Base-by-base conservation (phyloP, 1,139 yeast species). In the Pichia sp. region DNA sequence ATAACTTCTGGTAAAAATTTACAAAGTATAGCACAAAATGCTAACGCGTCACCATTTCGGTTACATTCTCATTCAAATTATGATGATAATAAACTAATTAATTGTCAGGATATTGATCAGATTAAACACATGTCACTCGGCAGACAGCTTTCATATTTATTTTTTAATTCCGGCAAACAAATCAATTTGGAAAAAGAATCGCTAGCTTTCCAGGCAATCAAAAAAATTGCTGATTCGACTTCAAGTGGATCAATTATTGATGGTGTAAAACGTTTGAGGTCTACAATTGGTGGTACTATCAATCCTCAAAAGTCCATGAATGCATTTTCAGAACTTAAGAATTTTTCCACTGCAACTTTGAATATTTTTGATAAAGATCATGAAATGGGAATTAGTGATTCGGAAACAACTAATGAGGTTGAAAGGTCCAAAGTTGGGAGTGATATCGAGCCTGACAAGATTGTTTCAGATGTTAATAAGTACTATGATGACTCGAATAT, bases 1-100 rank as follows among this genome's bases (percentile, higher is more conserved):
- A 55, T 63, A 23, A 58, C 62, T 12, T 55, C 65, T 2, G 65
- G 64, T 9, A 60, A 59, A 45, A 60, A 65, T 8, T 44, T 59
- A 6, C 58, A 58, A 30, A 55, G 52, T 6, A 41, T 59, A 30
- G 52, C 54, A 30, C 48, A 47, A n/a, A 58, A 58, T 41, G 51
- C 51, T 22, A 36, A 53, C 11, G 51, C 56, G 2, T 48, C 57
- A 2, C 58, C 61, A 0, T 43, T 51, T 26, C 43, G 39, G 30
- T 49, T 55, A 22, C 45, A 41, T 22, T 39, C 46, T 3, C 37
- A 42, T 3, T 46, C 51, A 8, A 54, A 52, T 33, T 42, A 40
- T 32, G 56, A 54, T 16, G 39, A 50, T 4, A 52, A 41, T 30
- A 49, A 50, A 32, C 29, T 53, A 10, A 46, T 52, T n/a, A 51